Evolutionary conservation across 176 grass and related monocot species (phyloP), one percentile per base, ranked within the genome.

Genomic region (Musa acuminata): DNA sequence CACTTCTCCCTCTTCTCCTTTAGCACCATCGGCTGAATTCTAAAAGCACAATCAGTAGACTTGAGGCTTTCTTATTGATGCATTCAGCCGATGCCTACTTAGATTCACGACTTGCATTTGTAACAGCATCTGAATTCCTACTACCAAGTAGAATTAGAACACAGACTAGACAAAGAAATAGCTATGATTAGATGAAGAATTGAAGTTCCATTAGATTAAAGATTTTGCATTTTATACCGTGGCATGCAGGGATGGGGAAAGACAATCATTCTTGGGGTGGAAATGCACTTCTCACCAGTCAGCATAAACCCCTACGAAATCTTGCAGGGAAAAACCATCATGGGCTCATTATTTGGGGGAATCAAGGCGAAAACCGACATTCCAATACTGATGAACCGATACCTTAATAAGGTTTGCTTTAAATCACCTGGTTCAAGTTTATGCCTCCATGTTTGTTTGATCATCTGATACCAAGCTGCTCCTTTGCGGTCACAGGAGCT

Each of bases 231-330:
- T 29, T 29, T 29, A 29, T 29, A 29, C 3, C 0, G 35, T 24
- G 19, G 9, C 22, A 3, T 81, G 24, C 53, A 91, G 89, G 89
- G 89, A 0, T 91, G 83, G 89, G 85, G 89, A 8, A 92, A 92
- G 83, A 85, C 85, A 10, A 1, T 92, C 23, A 59, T 88, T 58
- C 83, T 92, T 4, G 89, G 85, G 49, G 23, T 72, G 13, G 17
- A 48, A 21, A 16, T 11, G 53, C 10, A 1, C 26, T 19, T 0
- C 13, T 52, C 20, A 13, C 51, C 77, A 21, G 21, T 92, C 1
- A 50, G 65, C 75, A 70, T 88, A 16, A 53, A 81, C 2, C 49
- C 78, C 11, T 0, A 0, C 0, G 81, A 79, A 9, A 73, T 92
- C 59, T 29, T 82, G 14, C 0, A 5, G 1, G 89, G 89, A 7